A percentile compares a stretch with the other conserved stretches of the same genome.
phyloP scores from a whole-genome alignment of 2,329 filamentous ascomycete species.

The Trichothecium sympodiale region DNA sequence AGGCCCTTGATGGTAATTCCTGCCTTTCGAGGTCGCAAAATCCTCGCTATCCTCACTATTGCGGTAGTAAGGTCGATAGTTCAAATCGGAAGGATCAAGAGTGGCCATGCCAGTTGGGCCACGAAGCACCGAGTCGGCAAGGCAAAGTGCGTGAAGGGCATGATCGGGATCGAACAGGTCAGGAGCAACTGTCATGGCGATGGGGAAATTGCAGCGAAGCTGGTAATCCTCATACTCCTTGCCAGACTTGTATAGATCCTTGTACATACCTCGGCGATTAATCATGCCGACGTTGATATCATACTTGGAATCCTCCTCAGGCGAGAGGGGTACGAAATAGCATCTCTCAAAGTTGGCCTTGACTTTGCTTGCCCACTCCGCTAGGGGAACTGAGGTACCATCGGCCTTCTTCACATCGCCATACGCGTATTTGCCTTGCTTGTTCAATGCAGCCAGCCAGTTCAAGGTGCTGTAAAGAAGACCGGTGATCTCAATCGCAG shows the following conservation, averaged over 20 bases:
- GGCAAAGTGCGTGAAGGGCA: conserved; percentile 66
- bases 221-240: conserved; percentile 99
- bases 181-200: conserved; percentile 89
- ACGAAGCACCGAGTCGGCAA: conserved; percentile 69
- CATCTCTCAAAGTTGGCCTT: conserved; percentile 82
- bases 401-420: conserved; percentile 58
- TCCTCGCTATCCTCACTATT: conserved; percentile 89
- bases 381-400: conserved; percentile 53
- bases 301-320: conserved; percentile 62
- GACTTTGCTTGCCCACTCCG: conserved; percentile 69
- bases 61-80: conserved; percentile 90
- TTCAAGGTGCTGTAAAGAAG: conserved; percentile 79
- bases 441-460: conserved; percentile 63
- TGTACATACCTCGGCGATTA: conserved; percentile 94
- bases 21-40: conserved; percentile 84
- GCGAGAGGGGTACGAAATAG: conserved; percentile 70
- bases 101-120: conserved; percentile 94
- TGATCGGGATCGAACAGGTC: conserved; percentile 72
- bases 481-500: conserved; percentile 89
- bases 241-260: conserved; percentile 85
- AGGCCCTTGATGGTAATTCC: conserved; percentile 96
- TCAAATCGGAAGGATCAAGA: conserved; percentile 80
- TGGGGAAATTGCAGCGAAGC: conserved; percentile 83
- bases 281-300: conserved; percentile 70
- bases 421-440: conserved; percentile 61